phyloP scores from a whole-genome alignment of 2,329 filamentous ascomycete genomes.

The Trichoderma pleuroti region DNA sequence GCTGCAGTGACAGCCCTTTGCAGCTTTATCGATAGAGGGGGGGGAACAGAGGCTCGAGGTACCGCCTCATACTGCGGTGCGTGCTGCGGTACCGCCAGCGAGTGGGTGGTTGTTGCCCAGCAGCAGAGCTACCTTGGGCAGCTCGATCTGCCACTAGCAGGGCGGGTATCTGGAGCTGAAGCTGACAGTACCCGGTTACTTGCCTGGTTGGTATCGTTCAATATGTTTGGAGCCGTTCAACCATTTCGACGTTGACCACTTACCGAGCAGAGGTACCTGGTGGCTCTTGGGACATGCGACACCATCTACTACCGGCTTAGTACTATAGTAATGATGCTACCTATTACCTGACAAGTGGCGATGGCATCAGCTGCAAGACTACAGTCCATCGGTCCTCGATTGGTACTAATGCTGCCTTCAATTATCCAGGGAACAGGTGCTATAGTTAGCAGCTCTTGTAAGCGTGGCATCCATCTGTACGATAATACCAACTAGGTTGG shows the following conservation, averaged over 20 bases:
- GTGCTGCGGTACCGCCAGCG: neutral
- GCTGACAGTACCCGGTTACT: neutral
- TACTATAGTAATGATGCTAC: neutral
- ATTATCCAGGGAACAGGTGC: neutral
- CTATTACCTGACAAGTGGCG: neutral
- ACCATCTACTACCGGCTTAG: neutral
- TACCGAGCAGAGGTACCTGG: neutral
- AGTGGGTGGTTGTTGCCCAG: neutral
- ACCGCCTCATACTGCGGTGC: neutral
- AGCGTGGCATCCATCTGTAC: neutral
- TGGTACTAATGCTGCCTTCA: neutral
- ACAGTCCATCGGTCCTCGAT: neutral
- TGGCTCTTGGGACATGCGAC: neutral
- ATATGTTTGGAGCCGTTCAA: neutral
- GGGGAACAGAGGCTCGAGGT: neutral
- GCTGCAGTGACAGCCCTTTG: conserved; percentile 5
- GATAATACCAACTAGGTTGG: neutral
- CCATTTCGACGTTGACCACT: neutral
- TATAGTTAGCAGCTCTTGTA: neutral
- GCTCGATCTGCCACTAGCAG: conserved; percentile 11
- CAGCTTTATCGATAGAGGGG: conserved; percentile 13
- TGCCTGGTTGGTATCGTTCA: neutral
- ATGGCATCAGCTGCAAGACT: neutral
- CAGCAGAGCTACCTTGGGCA: neutral
- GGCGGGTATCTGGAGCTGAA: conserved; percentile 14